These are phyloP conservation scores for Auxenochlorella pyrenoidosa DNA, from an alignment of 139 green algal genomes.

Conservation along the genomic window DNA sequence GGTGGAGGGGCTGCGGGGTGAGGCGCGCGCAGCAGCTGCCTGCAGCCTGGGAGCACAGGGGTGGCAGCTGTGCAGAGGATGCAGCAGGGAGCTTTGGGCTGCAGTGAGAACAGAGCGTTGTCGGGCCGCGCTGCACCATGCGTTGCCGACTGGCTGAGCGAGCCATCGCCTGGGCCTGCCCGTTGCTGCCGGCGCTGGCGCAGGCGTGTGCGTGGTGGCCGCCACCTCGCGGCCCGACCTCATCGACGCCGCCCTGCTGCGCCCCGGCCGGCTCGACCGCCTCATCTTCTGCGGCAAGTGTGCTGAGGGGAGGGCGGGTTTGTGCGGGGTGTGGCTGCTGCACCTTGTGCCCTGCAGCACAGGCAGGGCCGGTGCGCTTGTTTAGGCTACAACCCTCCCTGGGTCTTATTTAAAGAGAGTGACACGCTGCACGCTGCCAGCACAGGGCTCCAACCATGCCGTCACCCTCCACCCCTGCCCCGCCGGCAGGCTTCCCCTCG, in stretches of 20 bases:
- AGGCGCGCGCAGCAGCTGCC: background rate
- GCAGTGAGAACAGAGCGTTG: no score
- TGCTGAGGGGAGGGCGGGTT: no score
- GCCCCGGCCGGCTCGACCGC: slow-evolving; percentile 86
- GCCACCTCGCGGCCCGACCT: slow-evolving; percentile 93
- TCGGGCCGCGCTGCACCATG: no score
- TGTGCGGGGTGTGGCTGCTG: no score
- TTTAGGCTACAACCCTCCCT: no score
- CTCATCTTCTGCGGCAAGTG: slow-evolving; percentile 63
- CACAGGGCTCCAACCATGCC: no score
- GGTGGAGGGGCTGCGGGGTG: slow-evolving; percentile 87
- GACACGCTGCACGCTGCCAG: no score
- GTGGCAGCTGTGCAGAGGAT: background rate
- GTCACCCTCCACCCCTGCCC: no score
- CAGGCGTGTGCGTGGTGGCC: slow-evolving; percentile 90
- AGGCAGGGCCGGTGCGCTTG: no score
- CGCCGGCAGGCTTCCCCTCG: slow-evolving; percentile 50
- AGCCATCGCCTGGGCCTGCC: background rate
- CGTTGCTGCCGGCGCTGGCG: background rate
- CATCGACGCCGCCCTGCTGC: slow-evolving; percentile 93
- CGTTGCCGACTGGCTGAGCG: no score
- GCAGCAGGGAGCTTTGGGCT: background rate
- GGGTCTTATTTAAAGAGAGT: no score
- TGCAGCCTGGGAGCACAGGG: background rate
- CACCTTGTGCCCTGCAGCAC: no score